Conservation (phyloP, 257 asterid species). For the Penstemon davidsonii region DNA sequence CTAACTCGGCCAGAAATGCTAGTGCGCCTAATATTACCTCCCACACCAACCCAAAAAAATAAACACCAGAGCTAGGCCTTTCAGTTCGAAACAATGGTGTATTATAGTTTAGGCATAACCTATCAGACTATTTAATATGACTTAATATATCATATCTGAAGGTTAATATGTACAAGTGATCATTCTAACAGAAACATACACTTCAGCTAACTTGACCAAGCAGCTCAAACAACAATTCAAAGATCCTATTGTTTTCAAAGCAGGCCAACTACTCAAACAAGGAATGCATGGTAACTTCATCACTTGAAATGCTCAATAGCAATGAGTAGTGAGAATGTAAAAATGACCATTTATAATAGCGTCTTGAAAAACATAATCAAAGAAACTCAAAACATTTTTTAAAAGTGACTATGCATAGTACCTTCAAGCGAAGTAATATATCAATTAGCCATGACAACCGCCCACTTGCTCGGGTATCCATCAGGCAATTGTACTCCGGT, state of each 20-base stretch:
- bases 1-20: neutral
- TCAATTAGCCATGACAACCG: constrained; percentile 74
- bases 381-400: constrained; percentile 10
- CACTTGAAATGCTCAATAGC: constrained; percentile 16
- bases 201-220: neutral
- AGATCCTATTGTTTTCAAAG: constrained; percentile 10
- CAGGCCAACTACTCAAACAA: constrained; percentile 5
- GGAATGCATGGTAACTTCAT: neutral
- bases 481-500: constrained; percentile 59
- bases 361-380: constrained; percentile 14
- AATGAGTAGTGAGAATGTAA: neutral
- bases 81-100: too few species aligned
- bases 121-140: too few species aligned
- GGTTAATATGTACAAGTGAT: too few species aligned
- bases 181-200: neutral
- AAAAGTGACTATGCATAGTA: constrained; percentile 29
- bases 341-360: neutral
- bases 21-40: neutral
- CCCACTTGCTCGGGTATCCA: constrained; percentile 78
- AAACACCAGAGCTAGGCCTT: neutral
- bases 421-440: constrained; percentile 80
- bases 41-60: neutral
- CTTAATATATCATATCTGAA: too few species aligned
- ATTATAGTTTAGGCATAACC: too few species aligned
- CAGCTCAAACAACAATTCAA: constrained; percentile 18